Base-by-base conservation (phyloP, 208 protist genomes). In the Trypanosomatidae sp. region DNA sequence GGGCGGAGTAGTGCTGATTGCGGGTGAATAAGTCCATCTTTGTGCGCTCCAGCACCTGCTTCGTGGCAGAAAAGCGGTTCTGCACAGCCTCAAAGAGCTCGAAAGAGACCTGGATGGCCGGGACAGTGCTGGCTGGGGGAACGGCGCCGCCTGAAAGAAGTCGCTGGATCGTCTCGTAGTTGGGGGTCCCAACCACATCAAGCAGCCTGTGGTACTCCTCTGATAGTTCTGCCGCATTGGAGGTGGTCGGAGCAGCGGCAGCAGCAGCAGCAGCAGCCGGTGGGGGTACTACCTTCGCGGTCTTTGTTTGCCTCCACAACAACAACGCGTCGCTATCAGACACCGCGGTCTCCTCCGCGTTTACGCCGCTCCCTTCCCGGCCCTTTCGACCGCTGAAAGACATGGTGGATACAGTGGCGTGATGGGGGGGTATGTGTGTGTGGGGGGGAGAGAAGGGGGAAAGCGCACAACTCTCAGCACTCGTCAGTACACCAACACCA, bases 11-110 rank as follows among this genome's bases (percentile, higher is more conserved):
- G 77, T 94, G 86, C 70, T 92, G 86, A 64, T 91, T 91, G 22
- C 89, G 85, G 30, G 74, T 73, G 25, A 90, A 82, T 2, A 96
- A 80, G 7, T 96, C 89, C 0, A 44, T 70, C 69, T 88, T 88
- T 19, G 89, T 92, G 28, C 86, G 86, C 62, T 96, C 89, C 15
- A 96, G 81, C 28, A 81, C 82, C 60, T 84, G 74, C 77, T 91
- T 91, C 17, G 89, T 96, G 3, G 74, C 85, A 9, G 84, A 83
- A 52, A 96, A 91, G 22, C 91, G 87, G 47, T 83, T 91, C 76
- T 96, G 91, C 65, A 96, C 85, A 3, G 90, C 86, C 59, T 96
- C 91, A 52, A 96, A 96, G 2, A 96, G 82, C 72, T 96, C 91
- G 76, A 96, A 96, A 19, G 88, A 91, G 4, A 96, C 86, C 13